Conservation (phyloP, 345 rosid genomes). For the Luvunga scandens region DNA sequence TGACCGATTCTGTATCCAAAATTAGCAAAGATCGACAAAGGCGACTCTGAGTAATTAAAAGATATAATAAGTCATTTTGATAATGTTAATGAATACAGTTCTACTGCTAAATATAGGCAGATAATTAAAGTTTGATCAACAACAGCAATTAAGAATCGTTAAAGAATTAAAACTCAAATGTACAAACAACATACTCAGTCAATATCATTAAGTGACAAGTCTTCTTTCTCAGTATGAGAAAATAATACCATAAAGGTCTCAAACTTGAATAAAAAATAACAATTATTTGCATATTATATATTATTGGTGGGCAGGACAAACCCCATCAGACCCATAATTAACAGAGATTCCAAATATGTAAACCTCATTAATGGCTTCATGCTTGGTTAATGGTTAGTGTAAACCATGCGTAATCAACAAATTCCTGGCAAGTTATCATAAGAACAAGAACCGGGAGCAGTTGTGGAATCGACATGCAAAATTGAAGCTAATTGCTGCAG, state of each 20-base stretch:
- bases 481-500: constrained; percentile 63
- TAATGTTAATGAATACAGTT: neutral
- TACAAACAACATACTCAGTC: neutral
- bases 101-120: neutral
- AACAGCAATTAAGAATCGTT: neutral
- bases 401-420: constrained; percentile 24
- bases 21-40: neutral
- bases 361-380: neutral
- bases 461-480: constrained; percentile 35
- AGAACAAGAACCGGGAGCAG: constrained; percentile 32
- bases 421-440: constrained; percentile 53
- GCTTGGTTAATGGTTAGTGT: neutral
- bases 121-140: neutral
- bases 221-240: neutral
- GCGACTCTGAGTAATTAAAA: neutral
- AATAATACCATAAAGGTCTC: neutral
- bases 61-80: neutral
- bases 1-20: neutral
- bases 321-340: neutral
- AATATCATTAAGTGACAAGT: neutral
- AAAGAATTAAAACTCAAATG: neutral
- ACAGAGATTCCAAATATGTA: neutral
- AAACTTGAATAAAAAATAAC: neutral
- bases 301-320: neutral
- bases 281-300: constrained; percentile 1